These are phyloP conservation scores for Grigorovia jiainica DNA, from an alignment of 805 yeast genomes.

Conservation along the genomic window DNA sequence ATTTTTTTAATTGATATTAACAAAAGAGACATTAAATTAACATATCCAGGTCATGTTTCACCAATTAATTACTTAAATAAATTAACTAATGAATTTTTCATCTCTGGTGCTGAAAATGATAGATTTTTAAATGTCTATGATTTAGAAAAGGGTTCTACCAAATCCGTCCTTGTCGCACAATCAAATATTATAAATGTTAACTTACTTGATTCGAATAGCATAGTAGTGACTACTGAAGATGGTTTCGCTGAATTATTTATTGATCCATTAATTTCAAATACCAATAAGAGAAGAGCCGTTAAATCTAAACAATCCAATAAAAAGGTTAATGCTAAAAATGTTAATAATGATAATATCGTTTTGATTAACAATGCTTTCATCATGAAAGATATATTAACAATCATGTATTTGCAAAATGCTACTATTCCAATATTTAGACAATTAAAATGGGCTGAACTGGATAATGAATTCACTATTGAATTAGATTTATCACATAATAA, in stretches of 20 bases:
- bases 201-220: slow-evolving; percentile 23
- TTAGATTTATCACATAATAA: slow-evolving; percentile 10
- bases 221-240: slow-evolving; percentile 55
- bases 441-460: slow-evolving; percentile 38
- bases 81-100: slow-evolving; percentile 34
- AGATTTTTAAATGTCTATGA: slow-evolving; percentile 67
- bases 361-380: slow-evolving; percentile 26
- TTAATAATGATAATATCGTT: slow-evolving; percentile 9
- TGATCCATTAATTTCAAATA: slow-evolving; percentile 36
- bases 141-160: slow-evolving; percentile 28
- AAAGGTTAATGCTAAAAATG: slow-evolving; percentile 37
- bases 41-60: slow-evolving; percentile 70
- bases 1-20: slow-evolving; percentile 43
- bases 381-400: slow-evolving; percentile 30
- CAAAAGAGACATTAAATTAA: slow-evolving; percentile 33
- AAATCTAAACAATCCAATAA: slow-evolving; percentile 45
- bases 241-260: slow-evolving; percentile 67
- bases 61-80: slow-evolving; percentile 45
- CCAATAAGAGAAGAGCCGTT: slow-evolving; percentile 38
- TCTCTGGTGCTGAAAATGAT: slow-evolving; percentile 71
- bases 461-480: slow-evolving; percentile 33
- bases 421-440: slow-evolving; percentile 48
- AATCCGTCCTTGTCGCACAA: slow-evolving; percentile 60
- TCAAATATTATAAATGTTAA: slow-evolving; percentile 45
- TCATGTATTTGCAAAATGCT: slow-evolving; percentile 58